A percentile compares a stretch with the other conserved stretches of the same genome.
Conservation (phyloP, 305 asterid species). For the Fraxinus xanthoxyloides region DNA sequence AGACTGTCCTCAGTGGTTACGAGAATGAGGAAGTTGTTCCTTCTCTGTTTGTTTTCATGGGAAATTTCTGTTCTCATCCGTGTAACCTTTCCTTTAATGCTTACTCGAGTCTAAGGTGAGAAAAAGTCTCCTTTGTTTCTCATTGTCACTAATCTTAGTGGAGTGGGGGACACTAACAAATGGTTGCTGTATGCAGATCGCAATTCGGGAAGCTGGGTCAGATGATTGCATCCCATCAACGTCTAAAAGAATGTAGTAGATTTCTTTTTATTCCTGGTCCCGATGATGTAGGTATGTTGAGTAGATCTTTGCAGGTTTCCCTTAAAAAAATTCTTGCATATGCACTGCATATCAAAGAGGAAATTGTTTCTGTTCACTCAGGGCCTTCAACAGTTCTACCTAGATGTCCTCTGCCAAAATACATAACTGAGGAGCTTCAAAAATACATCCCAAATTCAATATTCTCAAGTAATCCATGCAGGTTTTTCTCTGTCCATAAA, state of each 20-base stretch:
- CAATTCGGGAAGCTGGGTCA: conserved; percentile 87
- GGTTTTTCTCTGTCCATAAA: conserved; percentile 37
- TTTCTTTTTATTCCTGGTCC: conserved; percentile 98
- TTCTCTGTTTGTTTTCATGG: conserved; percentile 92
- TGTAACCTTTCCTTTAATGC: conserved; percentile 85
- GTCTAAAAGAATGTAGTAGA: conserved; percentile 64
- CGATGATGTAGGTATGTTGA: conserved; percentile 75
- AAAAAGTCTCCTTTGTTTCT: conserved; percentile 8
- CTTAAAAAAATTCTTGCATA: conserved; percentile 6
- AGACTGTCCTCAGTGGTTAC: conserved; percentile 71
- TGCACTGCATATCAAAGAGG: conserved; percentile 8
- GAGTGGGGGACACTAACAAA: conserved; percentile 21
- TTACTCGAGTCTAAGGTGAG: conserved; percentile 73
- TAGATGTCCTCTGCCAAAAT: conserved; percentile 75
- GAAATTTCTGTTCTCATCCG: conserved; percentile 90
- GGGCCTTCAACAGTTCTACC: conserved; percentile 93
- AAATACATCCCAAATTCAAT: conserved; percentile 67
- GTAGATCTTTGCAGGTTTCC: conserved; percentile 23
- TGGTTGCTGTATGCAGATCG: conserved; percentile 42
- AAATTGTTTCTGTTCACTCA: conserved; percentile 27
- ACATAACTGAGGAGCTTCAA: conserved; percentile 77
- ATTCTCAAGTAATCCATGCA: conserved; percentile 90
- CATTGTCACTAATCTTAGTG: conserved; percentile 17
- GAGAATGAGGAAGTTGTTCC: conserved; percentile 79
- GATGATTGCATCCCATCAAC: conserved; percentile 73